phyloP scores from a whole-genome alignment of 2,329 filamentous ascomycete genomes.

The Fusarium dlaminii region DNA sequence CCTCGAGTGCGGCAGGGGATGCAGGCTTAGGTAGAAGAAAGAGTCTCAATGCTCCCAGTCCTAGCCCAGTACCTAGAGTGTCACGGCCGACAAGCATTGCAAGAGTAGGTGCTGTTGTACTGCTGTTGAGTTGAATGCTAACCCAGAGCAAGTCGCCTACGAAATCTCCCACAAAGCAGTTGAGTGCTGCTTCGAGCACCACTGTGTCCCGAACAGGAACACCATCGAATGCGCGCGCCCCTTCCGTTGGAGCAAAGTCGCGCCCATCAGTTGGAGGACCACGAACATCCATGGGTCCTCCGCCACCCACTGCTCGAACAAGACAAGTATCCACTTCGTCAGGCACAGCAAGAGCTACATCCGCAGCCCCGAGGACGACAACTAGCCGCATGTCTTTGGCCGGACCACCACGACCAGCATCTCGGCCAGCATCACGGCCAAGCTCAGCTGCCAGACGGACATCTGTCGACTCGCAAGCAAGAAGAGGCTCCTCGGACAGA shows the following conservation, averaged over 20 bases:
- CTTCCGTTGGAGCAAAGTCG: conserved; percentile 58
- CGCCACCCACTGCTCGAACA: conserved; percentile 56
- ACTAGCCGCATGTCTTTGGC: conserved; percentile 54
- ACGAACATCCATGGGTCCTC: conserved; percentile 75
- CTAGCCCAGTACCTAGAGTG: conserved; percentile 71
- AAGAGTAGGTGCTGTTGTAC: conserved; percentile 56
- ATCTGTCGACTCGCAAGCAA: conserved; percentile 59
- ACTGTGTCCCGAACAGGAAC: conserved; percentile 72
- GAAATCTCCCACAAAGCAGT: conserved; percentile 82
- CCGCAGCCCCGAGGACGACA: conserved; percentile 49
- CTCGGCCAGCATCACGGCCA: conserved; percentile 50
- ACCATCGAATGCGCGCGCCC: conserved; percentile 64
- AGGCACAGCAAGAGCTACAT: conserved; percentile 46
- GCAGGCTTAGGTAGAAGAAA: conserved; percentile 67
- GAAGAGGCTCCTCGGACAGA: conserved; percentile 51
- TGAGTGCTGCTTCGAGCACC: conserved; percentile 65
- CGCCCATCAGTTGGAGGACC: conserved; percentile 64
- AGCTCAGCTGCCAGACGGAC: conserved; percentile 52
- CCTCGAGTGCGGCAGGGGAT: conserved; percentile 59
- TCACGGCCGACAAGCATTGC: conserved; percentile 65
- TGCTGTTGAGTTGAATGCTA: conserved; percentile 19
- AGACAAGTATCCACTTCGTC: conserved; percentile 58
- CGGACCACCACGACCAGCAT: conserved; percentile 48
- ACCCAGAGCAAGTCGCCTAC: conserved; percentile 70
- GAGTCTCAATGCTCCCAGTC: conserved; percentile 77